Evolutionary conservation across 306 rosid genomes (phyloP).

Genomic region (Ormosia semicastrata): DNA sequence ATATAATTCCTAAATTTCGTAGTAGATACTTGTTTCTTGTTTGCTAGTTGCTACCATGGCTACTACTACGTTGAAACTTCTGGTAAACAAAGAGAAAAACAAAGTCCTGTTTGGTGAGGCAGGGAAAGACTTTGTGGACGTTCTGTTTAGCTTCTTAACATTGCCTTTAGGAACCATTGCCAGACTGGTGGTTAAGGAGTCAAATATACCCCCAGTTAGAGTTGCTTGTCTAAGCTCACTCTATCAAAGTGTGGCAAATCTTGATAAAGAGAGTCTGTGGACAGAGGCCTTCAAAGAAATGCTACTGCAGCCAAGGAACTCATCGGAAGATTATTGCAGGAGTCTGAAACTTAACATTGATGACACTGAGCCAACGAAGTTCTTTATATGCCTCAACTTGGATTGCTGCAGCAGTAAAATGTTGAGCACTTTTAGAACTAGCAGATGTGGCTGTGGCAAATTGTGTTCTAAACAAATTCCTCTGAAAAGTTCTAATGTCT

Average conservation of each 20-base stretch:
- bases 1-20: no score
- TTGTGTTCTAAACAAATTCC: no score
- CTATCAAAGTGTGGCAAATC: constrained; percentile 2
- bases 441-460: no score
- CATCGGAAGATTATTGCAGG: not conserved
- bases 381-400: not conserved
- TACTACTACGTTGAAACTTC: not conserved
- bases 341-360: not conserved
- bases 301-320: not conserved
- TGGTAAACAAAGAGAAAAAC: not conserved
- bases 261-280: not conserved
- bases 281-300: not conserved
- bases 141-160: constrained; percentile 18
- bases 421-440: not conserved
- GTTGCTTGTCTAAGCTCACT: not conserved
- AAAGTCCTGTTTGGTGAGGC: constrained; percentile 17
- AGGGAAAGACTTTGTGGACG: constrained; percentile 16
- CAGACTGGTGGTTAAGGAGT: not conserved
- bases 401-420: not conserved
- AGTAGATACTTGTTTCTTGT: not conserved
- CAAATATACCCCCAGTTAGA: not conserved
- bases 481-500: not conserved
- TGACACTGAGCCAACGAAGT: not conserved
- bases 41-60: not conserved
- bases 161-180: constrained; percentile 14